A percentile compares a stretch with the other conserved stretches of the same genome.
These are phyloP conservation scores for Globisporangium barbulae DNA, from an alignment of 352 stramenopile species.

Conservation along the genomic window DNA sequence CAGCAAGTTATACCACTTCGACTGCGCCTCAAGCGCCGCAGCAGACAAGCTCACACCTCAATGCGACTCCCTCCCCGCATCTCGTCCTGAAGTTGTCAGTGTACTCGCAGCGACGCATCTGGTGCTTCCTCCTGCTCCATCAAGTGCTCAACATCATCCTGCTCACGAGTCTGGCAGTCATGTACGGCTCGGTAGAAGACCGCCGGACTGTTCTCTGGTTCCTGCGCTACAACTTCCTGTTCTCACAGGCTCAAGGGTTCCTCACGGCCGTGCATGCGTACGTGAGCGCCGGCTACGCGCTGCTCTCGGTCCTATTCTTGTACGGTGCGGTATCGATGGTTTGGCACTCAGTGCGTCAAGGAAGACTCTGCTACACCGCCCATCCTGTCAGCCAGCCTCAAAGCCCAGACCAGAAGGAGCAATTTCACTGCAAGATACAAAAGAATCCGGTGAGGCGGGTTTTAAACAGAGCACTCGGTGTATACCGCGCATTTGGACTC, in stretches of 20 bases:
- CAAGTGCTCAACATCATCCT: background rate
- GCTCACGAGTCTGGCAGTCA: background rate
- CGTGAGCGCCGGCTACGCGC: background rate
- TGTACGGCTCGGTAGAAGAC: background rate
- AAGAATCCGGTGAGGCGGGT: background rate
- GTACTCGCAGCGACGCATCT: background rate
- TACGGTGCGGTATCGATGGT: background rate
- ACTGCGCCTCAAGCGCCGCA: background rate
- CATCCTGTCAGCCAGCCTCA: background rate
- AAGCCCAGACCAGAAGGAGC: background rate
- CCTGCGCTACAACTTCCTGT: constrained; percentile 1
- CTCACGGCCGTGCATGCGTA: background rate
- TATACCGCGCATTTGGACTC: background rate
- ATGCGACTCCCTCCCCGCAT: background rate
- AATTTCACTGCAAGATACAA: background rate
- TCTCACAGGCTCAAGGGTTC: background rate
- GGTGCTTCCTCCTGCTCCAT: background rate
- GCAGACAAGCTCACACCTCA: background rate
- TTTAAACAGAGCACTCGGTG: background rate
- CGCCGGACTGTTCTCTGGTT: background rate
- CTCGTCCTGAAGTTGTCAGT: background rate
- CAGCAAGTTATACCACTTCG: background rate
- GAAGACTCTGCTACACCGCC: background rate
- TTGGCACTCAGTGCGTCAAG: background rate
- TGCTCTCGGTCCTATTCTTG: background rate